These are phyloP conservation scores for Stylonectria norvegica DNA, from an alignment of 2,329 filamentous ascomycete genomes.

Conservation along the genomic window DNA sequence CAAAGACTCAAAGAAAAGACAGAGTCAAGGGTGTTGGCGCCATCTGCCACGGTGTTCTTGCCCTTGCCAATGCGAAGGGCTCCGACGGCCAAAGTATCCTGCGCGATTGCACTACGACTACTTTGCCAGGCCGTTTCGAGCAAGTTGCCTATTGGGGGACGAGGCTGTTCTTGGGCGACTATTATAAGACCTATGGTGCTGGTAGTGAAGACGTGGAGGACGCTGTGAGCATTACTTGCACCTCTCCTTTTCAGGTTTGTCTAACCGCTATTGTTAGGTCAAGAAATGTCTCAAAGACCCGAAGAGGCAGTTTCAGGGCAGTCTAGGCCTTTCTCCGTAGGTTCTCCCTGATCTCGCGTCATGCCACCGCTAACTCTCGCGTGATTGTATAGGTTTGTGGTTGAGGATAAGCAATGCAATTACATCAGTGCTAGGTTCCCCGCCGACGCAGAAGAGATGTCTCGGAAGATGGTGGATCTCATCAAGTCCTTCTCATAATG, in stretches of 20 bases:
- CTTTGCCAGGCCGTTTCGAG: constrained; percentile 48
- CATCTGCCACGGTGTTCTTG: constrained; percentile 53
- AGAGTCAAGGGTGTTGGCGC: constrained; percentile 43
- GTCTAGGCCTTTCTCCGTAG: constrained; percentile 40
- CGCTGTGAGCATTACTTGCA: constrained; percentile 32
- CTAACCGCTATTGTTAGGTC: constrained; percentile 4
- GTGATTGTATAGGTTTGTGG: constrained; percentile 39
- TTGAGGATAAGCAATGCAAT: constrained; percentile 47
- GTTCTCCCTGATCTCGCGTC: constrained; percentile 15
- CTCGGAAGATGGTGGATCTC: constrained; percentile 4
- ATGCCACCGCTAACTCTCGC: constrained; percentile 3
- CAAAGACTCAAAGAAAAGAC: constrained; percentile 41
- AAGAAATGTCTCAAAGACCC: constrained; percentile 8
- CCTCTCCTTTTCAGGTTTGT: background rate
- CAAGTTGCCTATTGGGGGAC: constrained; percentile 48
- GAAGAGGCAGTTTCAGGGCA: constrained; percentile 41
- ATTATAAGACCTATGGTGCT: constrained; percentile 55
- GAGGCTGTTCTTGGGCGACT: constrained; percentile 47
- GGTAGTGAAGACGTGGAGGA: constrained; percentile 48
- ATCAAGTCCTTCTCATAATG: constrained; percentile 8
- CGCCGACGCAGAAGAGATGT: constrained; percentile 35
- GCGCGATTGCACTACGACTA: constrained; percentile 45
- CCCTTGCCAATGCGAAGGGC: constrained; percentile 41
- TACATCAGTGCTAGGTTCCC: constrained; percentile 48
- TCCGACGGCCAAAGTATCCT: constrained; percentile 44